Evolutionary conservation across 768 basidiomycete genomes (phyloP).

Genomic region (Plicaturopsis crispa): DNA sequence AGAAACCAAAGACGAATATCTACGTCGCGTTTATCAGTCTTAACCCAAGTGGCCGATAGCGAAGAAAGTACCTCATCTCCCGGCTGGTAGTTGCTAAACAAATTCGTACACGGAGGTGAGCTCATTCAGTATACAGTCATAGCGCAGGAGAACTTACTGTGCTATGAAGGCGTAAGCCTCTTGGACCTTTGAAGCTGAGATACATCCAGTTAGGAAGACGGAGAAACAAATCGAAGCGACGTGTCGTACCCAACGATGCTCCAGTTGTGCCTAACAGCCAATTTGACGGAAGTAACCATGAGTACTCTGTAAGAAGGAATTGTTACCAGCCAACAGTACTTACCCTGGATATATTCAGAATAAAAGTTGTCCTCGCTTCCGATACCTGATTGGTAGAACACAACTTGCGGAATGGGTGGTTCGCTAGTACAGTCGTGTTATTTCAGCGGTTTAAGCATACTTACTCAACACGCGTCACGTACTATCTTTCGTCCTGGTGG

Average conservation of each 20-base stretch:
- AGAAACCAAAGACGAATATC: slow-evolving; percentile 78
- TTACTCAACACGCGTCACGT: too few species aligned
- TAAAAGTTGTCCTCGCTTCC: slow-evolving; percentile 50
- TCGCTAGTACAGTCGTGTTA: slow-evolving; percentile 12
- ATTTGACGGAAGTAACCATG: slow-evolving; percentile 5
- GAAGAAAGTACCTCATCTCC: slow-evolving; percentile 74
- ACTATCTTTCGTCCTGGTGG: slow-evolving; percentile 37
- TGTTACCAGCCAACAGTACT: slow-evolving; percentile 7
- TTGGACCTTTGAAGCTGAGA: slow-evolving; percentile 61
- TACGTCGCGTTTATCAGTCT: slow-evolving; percentile 15
- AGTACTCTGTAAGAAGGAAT: neutral
- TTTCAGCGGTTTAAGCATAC: neutral
- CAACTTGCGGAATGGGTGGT: slow-evolving; percentile 47
- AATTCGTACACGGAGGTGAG: slow-evolving; percentile 1
- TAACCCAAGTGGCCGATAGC: too few species aligned
- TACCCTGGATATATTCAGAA: slow-evolving; percentile 55
- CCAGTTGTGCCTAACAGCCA: slow-evolving; percentile 52
- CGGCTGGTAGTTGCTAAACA: slow-evolving; percentile 55
- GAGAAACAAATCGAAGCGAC: neutral
- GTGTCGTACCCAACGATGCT: slow-evolving; percentile 42
- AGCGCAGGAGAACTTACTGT: slow-evolving; percentile 45
- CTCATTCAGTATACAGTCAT: too few species aligned
- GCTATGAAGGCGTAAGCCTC: slow-evolving; percentile 78
- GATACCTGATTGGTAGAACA: slow-evolving; percentile 59
- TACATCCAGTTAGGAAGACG: too few species aligned